These are phyloP conservation scores for Thraustochytrium striatum DNA, from an alignment of 352 stramenopile species.

Conservation along the genomic window DNA sequence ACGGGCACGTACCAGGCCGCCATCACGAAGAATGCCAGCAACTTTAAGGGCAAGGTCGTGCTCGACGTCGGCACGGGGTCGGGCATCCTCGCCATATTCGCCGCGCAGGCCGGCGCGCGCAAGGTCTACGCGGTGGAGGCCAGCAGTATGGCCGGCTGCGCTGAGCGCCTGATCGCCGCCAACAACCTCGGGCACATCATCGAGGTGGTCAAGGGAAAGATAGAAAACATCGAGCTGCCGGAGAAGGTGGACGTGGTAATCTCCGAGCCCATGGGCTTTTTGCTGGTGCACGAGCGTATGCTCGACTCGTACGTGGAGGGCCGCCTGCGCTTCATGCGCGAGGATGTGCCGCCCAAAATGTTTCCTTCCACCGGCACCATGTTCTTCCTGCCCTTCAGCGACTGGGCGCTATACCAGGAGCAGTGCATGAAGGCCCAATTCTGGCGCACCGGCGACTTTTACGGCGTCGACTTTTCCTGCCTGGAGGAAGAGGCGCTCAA, in stretches of 20 bases:
- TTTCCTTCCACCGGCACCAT: conserved; percentile 95
- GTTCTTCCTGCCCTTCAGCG: conserved; percentile 88
- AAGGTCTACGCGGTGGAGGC: conserved; percentile 93
- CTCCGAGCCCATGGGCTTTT: conserved; percentile 99
- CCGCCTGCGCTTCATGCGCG: conserved; percentile 87
- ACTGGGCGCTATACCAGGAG: conserved; percentile 87
- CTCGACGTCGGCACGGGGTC: conserved; percentile 98
- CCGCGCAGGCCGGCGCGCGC: conserved; percentile 89
- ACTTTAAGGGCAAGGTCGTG: conserved; percentile 96
- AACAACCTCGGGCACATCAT: conserved; percentile 93
- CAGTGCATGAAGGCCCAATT: conserved; percentile 83
- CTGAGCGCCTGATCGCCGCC: conserved; percentile 80
- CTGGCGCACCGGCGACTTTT: conserved; percentile 91
- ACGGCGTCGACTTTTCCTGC: conserved; percentile 89
- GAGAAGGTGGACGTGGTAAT: conserved; percentile 97
- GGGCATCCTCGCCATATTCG: conserved; percentile 98
- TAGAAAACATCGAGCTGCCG: conserved; percentile 91
- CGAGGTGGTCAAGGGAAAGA: conserved; percentile 92
- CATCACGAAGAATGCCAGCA: conserved; percentile 88
- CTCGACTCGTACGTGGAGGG: conserved; percentile 93
- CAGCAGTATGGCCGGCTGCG: conserved; percentile 96
- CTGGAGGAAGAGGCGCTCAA: conserved; percentile 88
- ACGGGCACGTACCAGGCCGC: conserved; percentile 97
- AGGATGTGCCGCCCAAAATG: conserved; percentile 82
- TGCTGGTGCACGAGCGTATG: conserved; percentile 98